Conservation (phyloP, 768 basidiomycete genomes). For the Phanerochaete sordida region DNA sequence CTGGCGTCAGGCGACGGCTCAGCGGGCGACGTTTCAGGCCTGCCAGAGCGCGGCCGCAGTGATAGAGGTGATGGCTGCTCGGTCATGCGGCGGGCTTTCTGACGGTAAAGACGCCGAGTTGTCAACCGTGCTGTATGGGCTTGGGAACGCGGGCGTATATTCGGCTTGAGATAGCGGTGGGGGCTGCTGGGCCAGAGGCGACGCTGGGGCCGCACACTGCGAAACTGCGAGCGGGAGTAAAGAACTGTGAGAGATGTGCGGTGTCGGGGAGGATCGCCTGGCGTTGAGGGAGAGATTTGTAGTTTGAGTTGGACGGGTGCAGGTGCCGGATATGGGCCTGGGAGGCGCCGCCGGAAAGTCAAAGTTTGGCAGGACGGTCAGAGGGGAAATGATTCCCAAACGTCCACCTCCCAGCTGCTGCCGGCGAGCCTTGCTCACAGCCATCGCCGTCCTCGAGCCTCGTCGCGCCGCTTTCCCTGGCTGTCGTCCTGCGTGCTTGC, state of each 20-base stretch:
- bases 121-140: too few relatives aligned
- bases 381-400: conserved; percentile 1
- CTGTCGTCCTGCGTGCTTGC: background rate
- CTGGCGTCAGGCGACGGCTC: background rate
- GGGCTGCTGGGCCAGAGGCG: too few relatives aligned
- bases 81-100: background rate
- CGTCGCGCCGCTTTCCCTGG: background rate
- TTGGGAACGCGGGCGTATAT: too few relatives aligned
- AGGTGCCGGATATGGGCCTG: background rate
- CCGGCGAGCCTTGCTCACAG: background rate
- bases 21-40: background rate
- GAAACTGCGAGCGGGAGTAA: background rate
- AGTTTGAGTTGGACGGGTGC: background rate
- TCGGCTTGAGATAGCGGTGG: too few relatives aligned
- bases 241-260: background rate
- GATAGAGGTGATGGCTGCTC: background rate
- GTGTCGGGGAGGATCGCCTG: background rate
- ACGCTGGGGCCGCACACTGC: too few relatives aligned
- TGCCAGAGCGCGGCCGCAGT: background rate
- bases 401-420: conserved; percentile 1
- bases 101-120: background rate
- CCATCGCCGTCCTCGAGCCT: background rate
- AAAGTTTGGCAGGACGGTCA: conserved; percentile 5
- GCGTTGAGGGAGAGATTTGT: background rate
- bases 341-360: conserved; percentile 11